Conservation (phyloP, 73 alveolate genomes). For the Paramecium tetraurelia region DNA sequence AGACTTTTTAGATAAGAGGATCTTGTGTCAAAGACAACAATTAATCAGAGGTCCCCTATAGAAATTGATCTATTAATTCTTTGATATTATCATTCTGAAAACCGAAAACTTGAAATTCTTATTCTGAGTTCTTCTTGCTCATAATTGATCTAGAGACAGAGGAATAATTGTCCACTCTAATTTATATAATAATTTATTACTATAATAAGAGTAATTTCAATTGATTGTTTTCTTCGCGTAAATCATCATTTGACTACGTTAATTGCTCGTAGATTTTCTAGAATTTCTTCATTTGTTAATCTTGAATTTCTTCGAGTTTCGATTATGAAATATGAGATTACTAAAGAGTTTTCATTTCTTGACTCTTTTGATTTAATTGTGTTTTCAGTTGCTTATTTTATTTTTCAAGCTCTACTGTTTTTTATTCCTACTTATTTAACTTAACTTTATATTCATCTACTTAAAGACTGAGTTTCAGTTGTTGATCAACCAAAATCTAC, state of each 20-base stretch:
- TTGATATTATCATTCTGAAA: not conserved
- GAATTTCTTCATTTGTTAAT: not conserved
- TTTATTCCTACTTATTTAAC: not conserved
- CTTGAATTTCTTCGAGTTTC: not conserved
- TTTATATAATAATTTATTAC: not conserved
- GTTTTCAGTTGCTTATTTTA: not conserved
- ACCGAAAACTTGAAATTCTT: not conserved
- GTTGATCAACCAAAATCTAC: not conserved
- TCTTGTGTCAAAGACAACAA: not conserved
- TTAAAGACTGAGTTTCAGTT: not conserved
- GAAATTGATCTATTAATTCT: not conserved
- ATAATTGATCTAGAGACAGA: not conserved
- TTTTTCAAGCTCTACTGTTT: not conserved
- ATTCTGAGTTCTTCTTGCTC: slow-evolving; percentile 3
- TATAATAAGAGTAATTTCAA: not conserved
- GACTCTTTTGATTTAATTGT: not conserved
- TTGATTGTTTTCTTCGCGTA: not conserved
- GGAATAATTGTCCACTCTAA: not conserved
- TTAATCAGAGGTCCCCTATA: not conserved
- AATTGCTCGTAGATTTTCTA: not conserved
- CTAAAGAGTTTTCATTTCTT: not conserved
- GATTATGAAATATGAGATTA: not conserved
- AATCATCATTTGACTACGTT: not conserved
- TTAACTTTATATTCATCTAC: not conserved
- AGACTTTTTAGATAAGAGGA: not conserved